Percentiles rank a stretch among this genome's conserved stretches.
These are phyloP conservation scores for Globisporangium takayamanum DNA, from an alignment of 352 stramenopile species.

Conservation along the genomic window DNA sequence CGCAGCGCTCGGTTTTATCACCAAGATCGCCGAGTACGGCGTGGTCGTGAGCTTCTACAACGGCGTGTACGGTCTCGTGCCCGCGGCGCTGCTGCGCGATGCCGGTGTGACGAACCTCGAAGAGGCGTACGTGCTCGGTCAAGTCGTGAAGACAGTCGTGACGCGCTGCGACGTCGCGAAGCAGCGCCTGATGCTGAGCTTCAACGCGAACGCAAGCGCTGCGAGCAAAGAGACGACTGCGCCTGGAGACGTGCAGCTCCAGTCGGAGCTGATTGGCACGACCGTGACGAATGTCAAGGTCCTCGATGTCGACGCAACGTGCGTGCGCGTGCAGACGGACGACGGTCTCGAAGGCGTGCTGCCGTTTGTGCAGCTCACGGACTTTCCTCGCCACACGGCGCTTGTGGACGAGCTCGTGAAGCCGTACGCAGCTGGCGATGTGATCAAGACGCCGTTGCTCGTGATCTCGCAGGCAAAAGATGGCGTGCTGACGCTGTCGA, in stretches of 20 bases:
- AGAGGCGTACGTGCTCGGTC: slow-evolving; percentile 78
- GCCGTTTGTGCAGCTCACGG: slow-evolving; percentile 78
- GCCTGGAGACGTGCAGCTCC: slow-evolving; percentile 9
- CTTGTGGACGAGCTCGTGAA: slow-evolving; percentile 71
- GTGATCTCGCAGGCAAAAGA: slow-evolving; percentile 70
- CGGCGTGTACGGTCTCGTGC: slow-evolving; percentile 91
- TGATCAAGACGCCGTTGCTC: slow-evolving; percentile 49
- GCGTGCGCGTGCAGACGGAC: slow-evolving; percentile 69
- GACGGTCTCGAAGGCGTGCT: slow-evolving; percentile 70
- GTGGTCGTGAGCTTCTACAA: slow-evolving; percentile 96
- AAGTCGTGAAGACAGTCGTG: slow-evolving; percentile 82
- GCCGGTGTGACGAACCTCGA: slow-evolving; percentile 80
- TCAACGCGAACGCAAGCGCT: slow-evolving; percentile 44
- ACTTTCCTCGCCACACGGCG: slow-evolving; percentile 73
- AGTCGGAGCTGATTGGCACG: slow-evolving; percentile 40
- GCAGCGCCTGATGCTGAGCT: slow-evolving; percentile 84
- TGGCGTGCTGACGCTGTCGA: slow-evolving; percentile 64
- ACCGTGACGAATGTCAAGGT: slow-evolving; percentile 62
- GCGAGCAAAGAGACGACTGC: slow-evolving; percentile 1
- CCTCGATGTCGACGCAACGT: slow-evolving; percentile 51
- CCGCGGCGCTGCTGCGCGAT: slow-evolving; percentile 73
- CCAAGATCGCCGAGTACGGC: slow-evolving; percentile 90
- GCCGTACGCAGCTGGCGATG: slow-evolving; percentile 37
- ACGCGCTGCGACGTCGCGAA: slow-evolving; percentile 69
- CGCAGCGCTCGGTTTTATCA: slow-evolving; percentile 89